A percentile compares a stretch with the other conserved stretches of the same genome.
Conservation (phyloP, 2,329 filamentous ascomycete species). For the Lachnellula occidentalis region DNA sequence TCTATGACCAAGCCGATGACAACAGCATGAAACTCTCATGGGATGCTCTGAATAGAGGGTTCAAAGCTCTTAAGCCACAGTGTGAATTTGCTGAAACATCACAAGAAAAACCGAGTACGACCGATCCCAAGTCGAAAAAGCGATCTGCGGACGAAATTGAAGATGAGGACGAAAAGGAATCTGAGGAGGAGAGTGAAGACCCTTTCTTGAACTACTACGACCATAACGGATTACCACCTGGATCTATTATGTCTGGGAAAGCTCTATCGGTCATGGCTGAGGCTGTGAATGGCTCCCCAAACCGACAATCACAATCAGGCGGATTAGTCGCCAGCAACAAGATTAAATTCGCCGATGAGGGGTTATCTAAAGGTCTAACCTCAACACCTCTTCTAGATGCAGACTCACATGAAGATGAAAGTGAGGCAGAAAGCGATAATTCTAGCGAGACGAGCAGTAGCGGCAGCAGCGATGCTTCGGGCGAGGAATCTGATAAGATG, state of each 20-base stretch:
- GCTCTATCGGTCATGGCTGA: conserved; percentile 27
- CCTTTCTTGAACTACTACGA: conserved; percentile 28
- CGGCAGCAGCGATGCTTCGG: conserved; percentile 4
- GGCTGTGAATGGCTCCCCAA: conserved; percentile 16
- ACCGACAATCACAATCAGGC: conserved; percentile 5
- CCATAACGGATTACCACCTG: conserved; percentile 28
- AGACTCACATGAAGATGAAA: conserved; percentile 21
- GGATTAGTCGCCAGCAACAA: conserved; percentile 22
- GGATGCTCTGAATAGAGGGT: conserved; percentile 26
- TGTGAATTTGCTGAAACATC: conserved; percentile 19
- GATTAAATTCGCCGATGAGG: conserved; percentile 20
- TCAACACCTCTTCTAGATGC: conserved; percentile 27
- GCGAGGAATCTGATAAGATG: conserved; percentile 9
- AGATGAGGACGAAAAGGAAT: conserved; percentile 14
- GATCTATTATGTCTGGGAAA: conserved; percentile 28
- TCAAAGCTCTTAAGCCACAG: conserved; percentile 22
- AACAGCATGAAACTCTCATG: conserved; percentile 25
- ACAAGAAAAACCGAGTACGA: conserved; percentile 2
- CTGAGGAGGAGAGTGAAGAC: conserved; percentile 30
- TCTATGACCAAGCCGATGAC: conserved; percentile 24
- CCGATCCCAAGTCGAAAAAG: conserved; percentile 13
- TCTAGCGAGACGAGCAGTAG: conserved; percentile 6
- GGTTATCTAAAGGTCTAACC: conserved; percentile 13
- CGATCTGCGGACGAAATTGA: conserved; percentile 10
- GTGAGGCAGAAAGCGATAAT: conserved; percentile 10